Evolutionary conservation across 768 basidiomycete genomes (phyloP).

Genomic region (Naematelia aurantialba): DNA sequence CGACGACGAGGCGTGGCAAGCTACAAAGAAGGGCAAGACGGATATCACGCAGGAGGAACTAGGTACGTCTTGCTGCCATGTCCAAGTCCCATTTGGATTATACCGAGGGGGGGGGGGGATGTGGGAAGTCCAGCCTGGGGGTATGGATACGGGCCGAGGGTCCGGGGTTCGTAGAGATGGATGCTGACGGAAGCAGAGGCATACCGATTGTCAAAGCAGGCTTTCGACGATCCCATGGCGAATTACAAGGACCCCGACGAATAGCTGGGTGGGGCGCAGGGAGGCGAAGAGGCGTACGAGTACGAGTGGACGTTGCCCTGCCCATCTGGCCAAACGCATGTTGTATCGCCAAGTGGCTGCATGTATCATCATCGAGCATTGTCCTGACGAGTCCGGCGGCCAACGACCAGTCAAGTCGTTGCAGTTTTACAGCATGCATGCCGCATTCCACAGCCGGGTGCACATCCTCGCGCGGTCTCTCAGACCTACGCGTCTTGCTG

Average conservation of each 20-base stretch:
- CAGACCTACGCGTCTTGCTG: too few species aligned
- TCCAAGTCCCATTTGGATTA: too few species aligned
- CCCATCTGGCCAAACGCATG: too few species aligned
- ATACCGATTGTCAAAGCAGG: conserved; percentile 72
- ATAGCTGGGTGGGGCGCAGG: conserved; percentile 5
- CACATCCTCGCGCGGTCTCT: too few species aligned
- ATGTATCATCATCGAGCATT: neutral
- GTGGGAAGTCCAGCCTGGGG: neutral
- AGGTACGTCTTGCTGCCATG: conserved; percentile 26
- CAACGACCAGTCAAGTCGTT: too few species aligned
- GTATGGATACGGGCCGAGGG: neutral
- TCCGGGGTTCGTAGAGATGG: neutral
- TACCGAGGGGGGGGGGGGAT: too few species aligned
- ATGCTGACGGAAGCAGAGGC: conserved; percentile 59
- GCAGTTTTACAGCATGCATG: neutral
- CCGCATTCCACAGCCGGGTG: too few species aligned
- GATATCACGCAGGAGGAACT: conserved; percentile 79
- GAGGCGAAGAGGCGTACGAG: too few species aligned
- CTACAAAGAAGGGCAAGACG: conserved; percentile 58
- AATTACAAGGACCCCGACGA: conserved; percentile 67
- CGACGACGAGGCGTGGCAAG: conserved; percentile 56
- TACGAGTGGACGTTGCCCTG: too few species aligned
- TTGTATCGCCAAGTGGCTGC: neutral
- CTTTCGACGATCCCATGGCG: conserved; percentile 85
- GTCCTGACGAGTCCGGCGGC: too few species aligned